Evolutionary conservation across 1,284 basidiomycete species (phyloP), one percentile per base, ranked within the genome.

Genomic region (Exobasidium cylindrosporum): DNA sequence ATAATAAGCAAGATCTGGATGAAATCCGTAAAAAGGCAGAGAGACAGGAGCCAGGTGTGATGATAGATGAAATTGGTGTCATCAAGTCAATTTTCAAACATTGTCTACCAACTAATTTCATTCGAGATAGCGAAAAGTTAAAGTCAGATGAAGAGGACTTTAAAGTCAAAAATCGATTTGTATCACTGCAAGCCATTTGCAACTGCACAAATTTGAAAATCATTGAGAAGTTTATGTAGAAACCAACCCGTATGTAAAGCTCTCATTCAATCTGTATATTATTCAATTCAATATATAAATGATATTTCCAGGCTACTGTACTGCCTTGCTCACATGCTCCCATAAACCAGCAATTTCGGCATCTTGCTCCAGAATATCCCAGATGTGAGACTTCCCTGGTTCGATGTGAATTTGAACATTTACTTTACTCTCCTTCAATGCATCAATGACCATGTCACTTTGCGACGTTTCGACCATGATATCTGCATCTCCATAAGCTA

Each of bases 401-500:
- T 40, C 59, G 21, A 60, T 35, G 24, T 35, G 29, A 21, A 29
- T 29, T 28, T 13, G 4, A 23, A 50, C 13, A 28, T 50, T 50
- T 17, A 40, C 35, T 5, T 29, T 46, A 1, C 4, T 40, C 3
- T 54, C 32, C 54, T 62, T 60, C 44, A 72, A 64, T 30, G 70
- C 66, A 1, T 65, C 58, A 35, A 68, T 50, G 1, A 70, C 66
- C 17, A 68, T 61, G 31, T 58, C 6, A n/a, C 66, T 68, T 60
- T 72, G 70, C 54, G 60, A 64, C 23, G 62, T 66, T 10, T 66
- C 68, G 7, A 72, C 68, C 21, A 66, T 68, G 14, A 55, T 58
- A 50, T 72, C 70, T 10, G 62, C 62, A 40, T 68, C 66, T 21
- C 68, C 70, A 40, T 63, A 72, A 4, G 66, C 69, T 26, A 70